Percentiles rank a stretch among this genome's conserved stretches.
Conservation (phyloP, 2,329 filamentous ascomycete species). For the Lojkania enalia region DNA sequence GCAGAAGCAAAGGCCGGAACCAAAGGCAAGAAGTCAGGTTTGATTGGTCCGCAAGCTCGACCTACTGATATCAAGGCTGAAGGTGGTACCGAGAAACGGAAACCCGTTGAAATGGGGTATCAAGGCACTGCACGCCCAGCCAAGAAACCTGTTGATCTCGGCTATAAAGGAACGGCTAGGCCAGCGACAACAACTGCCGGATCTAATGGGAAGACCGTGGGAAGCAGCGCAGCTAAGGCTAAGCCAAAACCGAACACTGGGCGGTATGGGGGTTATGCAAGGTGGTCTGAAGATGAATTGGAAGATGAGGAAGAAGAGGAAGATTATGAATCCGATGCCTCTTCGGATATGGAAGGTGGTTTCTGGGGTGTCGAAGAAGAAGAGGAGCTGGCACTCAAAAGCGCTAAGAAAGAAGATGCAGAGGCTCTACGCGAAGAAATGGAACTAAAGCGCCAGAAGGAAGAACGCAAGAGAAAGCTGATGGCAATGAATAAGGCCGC, state of each 20-base stretch:
- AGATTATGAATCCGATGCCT: constrained; percentile 65
- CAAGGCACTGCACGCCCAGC: constrained; percentile 53
- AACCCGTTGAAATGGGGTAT: constrained; percentile 48
- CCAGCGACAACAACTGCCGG: constrained; percentile 23
- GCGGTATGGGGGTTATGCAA: constrained; percentile 44
- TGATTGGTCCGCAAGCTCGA: constrained; percentile 10
- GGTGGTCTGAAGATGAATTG: constrained; percentile 44
- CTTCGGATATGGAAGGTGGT: constrained; percentile 79
- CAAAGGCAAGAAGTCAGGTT: constrained; percentile 38
- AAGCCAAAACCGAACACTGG: constrained; percentile 37
- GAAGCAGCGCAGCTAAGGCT: constrained; percentile 30
- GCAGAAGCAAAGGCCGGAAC: constrained; percentile 48
- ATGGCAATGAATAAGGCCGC: constrained; percentile 33
- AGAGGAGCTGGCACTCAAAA: constrained; percentile 64
- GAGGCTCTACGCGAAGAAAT: constrained; percentile 62
- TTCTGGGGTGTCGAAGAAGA: constrained; percentile 74
- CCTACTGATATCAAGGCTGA: constrained; percentile 12
- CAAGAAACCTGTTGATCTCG: constrained; percentile 37
- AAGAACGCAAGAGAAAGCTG: constrained; percentile 41
- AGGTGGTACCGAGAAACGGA: constrained; percentile 41
- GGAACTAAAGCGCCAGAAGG: constrained; percentile 35
- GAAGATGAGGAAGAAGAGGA: constrained; percentile 63
- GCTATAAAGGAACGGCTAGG: constrained; percentile 45
- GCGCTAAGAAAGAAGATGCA: constrained; percentile 69
- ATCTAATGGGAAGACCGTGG: constrained; percentile 28